Evolutionary conservation across 2,329 filamentous ascomycete species (phyloP), one percentile per base, ranked within the genome.

Genomic region (Paraphaeosphaeria sporulosa): DNA sequence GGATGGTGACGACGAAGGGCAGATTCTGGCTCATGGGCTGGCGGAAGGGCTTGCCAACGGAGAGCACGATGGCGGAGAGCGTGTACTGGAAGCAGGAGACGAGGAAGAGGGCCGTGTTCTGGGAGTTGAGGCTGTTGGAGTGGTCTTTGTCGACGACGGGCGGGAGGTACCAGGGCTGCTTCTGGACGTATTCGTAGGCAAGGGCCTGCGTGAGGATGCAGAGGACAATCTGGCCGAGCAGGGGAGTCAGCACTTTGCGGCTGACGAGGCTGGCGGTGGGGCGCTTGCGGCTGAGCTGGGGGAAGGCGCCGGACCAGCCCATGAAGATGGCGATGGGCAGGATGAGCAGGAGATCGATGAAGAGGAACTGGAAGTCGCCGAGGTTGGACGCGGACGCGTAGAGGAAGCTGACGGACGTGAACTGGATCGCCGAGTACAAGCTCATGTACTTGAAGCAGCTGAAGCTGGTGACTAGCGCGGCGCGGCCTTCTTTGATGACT

Each of bases 401-500:
- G 17, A 99, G 85, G 75, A 99, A 97, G 84, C 91, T 96, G 72
- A 99, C 96, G 0, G 92, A 93, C 8, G 93, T 96, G 82, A 99
- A 99, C 78, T 99, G 95, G 66, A 99, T 99, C n/a, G 95, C 94
- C 2, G 94, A 98, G 82, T 99, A 99, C 66, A 99, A 81, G 70
- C 92, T 96, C 96, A 99, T 99, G 80, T 96, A 99, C 82, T 98
- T 99, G 86, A 99, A 99, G 82, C 95, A 99, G 81, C 92, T 96
- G 82, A 99, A 99, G 78, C 93, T 97, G 13, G 95, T 99, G n/a
- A 98, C 94, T 36, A 99, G 85, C 36, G 96, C 92, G 21, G 94
- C 94, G 64, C 96, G 89, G 21, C 95, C 95, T 82, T 99, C 95
- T 66, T 93, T 78, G 64, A 99, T 98, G 64, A 99, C 90, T 71